A percentile compares a stretch with the other conserved stretches of the same genome.
Evolutionary conservation across 2,329 filamentous ascomycete genomes (phyloP).

Genomic region (Aspergillus unguis): DNA sequence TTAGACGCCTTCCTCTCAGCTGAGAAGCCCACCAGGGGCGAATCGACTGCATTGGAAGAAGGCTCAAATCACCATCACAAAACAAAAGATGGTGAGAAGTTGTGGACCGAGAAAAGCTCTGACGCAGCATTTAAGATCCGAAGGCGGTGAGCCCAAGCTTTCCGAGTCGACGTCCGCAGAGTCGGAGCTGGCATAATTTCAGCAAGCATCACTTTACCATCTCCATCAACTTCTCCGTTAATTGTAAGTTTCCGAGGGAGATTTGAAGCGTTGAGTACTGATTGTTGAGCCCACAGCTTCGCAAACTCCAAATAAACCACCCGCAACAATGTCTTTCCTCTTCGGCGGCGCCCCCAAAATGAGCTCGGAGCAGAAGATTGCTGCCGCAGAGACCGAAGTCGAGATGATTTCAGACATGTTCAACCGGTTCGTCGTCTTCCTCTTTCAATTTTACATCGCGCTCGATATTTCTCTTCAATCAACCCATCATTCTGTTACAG

Average conservation of each 20-base stretch:
- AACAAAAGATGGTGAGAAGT: conserved; percentile 14
- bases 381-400: conserved; percentile 92
- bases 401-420: conserved; percentile 98
- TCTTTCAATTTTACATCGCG: neutral
- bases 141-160: conserved; percentile 17
- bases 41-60: conserved; percentile 38
- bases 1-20: conserved; percentile 27
- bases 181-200: conserved; percentile 7
- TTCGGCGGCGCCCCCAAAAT: conserved; percentile 74
- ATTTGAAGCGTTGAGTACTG: neutral
- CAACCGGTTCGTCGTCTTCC: conserved; percentile 66
- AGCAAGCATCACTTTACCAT: conserved; percentile 4
- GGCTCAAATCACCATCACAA: conserved; percentile 9
- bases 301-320: neutral
- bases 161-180: conserved; percentile 16
- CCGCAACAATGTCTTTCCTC: conserved; percentile 65
- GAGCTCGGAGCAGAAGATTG: conserved; percentile 94
- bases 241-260: neutral
- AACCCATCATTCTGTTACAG: neutral
- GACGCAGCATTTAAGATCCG: conserved; percentile 12
- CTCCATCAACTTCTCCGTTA: neutral
- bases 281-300: neutral
- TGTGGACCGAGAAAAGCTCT: conserved; percentile 12
- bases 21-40: conserved; percentile 35
- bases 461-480: neutral